Evolutionary conservation across 2,329 filamentous ascomycete genomes (phyloP), one percentile per base, ranked within the genome.

Genomic region (Periconia sp.): DNA sequence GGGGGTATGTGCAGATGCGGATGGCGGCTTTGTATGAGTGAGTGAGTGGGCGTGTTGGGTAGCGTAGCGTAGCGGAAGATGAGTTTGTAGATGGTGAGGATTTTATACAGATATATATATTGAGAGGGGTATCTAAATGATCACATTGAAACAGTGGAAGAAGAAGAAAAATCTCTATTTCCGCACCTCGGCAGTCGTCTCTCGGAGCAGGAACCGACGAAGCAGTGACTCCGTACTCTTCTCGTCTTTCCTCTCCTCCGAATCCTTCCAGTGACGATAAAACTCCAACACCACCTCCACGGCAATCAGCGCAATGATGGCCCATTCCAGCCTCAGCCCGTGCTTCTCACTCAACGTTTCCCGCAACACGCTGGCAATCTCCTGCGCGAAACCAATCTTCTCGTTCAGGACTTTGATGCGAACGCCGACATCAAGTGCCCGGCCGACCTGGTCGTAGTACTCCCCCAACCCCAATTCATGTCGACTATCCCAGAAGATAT

Each of bases 331-430:
- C 51, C 91, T 82, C 30, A 92, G 85, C 15, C 91, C 89, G 69
- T 97, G 92, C 71, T 91, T 91, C 79, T 97, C 92, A 69, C 90
- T 95, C 51, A 95, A 81, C 70, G 92, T 87, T 73, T 97, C 91
- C 53, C 94, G 82, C 56, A 97, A 77, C 15, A 97, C 92, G 49
- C 82, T 90, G 7, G 94, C 92, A 71, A 97, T 97, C 73, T 97
- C 93, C 68, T 94, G 90, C 1, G 93, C 94, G 72, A 99, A 97
- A 68, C 96, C 93, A 85, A 99, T 95, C 78, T 96, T 96, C 77
- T 96, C 91, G 72, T 99, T 99, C 62, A 97, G 77, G 17, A 91
- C 87, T 65, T 90, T 90, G 76, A 97, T 97, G 47, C 94, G 84
- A 23, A 94, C 90, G 33, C 90, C 90, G 20, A 97, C 92, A 73